phyloP scores from a whole-genome alignment of 257 asterid genomes.

The Striga asiatica region DNA sequence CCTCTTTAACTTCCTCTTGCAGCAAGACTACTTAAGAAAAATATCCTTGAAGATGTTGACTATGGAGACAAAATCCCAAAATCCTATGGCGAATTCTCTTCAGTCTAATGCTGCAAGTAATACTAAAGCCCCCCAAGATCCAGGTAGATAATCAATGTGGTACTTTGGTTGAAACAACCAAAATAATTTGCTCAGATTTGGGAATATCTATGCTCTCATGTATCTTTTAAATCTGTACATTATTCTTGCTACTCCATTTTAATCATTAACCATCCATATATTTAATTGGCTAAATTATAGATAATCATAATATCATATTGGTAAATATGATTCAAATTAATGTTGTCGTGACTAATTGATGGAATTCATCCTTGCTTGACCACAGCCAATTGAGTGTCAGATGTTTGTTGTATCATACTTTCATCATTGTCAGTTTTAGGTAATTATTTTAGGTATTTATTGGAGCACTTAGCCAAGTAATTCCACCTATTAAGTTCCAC shows the following conservation, averaged over 20 bases:
- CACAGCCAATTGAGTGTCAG: too few relatives aligned
- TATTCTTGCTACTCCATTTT: too few relatives aligned
- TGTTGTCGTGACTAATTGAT: too few relatives aligned
- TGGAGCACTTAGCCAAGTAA: background rate
- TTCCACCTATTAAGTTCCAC: too few relatives aligned
- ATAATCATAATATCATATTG: too few relatives aligned
- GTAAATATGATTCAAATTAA: too few relatives aligned
- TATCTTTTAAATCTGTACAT: too few relatives aligned
- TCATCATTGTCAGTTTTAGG: background rate
- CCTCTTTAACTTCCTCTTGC: constrained; percentile 19
- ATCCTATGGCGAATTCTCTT: constrained; percentile 39
- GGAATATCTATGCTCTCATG: background rate
- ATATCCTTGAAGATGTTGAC: constrained; percentile 81
- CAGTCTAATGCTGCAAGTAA: constrained; percentile 42
- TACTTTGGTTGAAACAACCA: background rate
- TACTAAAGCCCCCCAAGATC: constrained; percentile 48
- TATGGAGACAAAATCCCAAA: constrained; percentile 70
- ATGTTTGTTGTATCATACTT: background rate
- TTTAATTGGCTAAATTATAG: too few relatives aligned
- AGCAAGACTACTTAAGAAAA: constrained; percentile 77
- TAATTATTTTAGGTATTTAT: background rate
- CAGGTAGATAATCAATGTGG: constrained; percentile 35
- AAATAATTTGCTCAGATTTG: background rate
- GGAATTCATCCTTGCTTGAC: too few relatives aligned
- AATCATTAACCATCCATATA: too few relatives aligned